Conservation (phyloP, 192 early-diverging fungal species). For the Entomortierella parvispora region DNA sequence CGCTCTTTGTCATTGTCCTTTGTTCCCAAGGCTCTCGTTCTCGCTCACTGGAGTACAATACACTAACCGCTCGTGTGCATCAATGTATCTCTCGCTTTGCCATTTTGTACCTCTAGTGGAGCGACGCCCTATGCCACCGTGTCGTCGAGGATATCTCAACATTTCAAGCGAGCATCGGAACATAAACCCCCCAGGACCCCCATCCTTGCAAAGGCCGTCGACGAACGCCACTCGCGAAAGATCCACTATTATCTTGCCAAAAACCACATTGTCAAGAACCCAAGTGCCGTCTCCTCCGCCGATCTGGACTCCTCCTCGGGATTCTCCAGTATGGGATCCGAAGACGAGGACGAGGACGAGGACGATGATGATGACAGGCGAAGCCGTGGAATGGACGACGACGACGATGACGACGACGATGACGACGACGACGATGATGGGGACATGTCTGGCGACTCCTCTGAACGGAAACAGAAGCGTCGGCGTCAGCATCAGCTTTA, state of each 20-base stretch:
- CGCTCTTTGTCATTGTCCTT: too few species aligned
- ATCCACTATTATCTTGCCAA: conserved; percentile 79
- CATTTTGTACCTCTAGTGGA: conserved; percentile 58
- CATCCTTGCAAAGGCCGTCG: conserved; percentile 74
- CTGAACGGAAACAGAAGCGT: conserved; percentile 41
- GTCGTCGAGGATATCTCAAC: conserved; percentile 89
- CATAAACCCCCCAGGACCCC: conserved; percentile 79
- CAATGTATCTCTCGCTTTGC: conserved; percentile 7
- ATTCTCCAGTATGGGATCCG: conserved; percentile 45
- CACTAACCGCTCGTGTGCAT: background rate
- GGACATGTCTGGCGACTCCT: conserved; percentile 41
- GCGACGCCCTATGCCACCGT: conserved; percentile 90
- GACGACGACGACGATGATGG: conserved; percentile 48
- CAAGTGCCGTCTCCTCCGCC: conserved; percentile 17
- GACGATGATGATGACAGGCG: conserved; percentile 18
- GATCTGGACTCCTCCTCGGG: conserved; percentile 46
- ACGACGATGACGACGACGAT: conserved; percentile 20
- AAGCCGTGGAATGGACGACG: conserved; percentile 14
- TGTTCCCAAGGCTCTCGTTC: too few species aligned
- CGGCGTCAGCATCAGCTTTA: conserved; percentile 37
- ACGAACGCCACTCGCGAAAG: conserved; percentile 75
- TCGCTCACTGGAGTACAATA: too few species aligned
- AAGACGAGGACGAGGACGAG: conserved; percentile 48
- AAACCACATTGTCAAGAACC: conserved; percentile 52
- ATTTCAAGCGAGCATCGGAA: conserved; percentile 85